Conservation (phyloP, 2,329 filamentous ascomycete species). For the Claviceps capensis region DNA sequence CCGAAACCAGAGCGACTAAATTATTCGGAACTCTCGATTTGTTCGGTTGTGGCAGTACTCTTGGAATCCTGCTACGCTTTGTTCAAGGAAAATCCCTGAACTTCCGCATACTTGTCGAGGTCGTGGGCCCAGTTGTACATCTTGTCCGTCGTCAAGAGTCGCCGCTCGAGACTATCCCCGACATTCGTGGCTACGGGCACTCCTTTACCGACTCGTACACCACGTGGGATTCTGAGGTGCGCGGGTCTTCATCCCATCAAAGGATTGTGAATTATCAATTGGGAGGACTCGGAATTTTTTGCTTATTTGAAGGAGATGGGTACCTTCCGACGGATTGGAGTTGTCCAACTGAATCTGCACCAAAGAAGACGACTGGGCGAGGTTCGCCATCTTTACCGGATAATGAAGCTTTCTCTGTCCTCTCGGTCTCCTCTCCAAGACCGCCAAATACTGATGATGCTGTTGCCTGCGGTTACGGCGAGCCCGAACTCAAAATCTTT, state of each 20-base stretch:
- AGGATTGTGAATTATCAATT: constrained; percentile 16
- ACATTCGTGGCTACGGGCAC: constrained; percentile 49
- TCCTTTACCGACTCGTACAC: constrained; percentile 55
- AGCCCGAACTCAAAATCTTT: constrained; percentile 8
- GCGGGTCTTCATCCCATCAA: constrained; percentile 46
- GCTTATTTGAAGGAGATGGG: constrained; percentile 17
- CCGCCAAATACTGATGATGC: background rate
- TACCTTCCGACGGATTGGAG: constrained; percentile 7
- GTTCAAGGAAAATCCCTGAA: constrained; percentile 25
- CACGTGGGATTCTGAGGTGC: constrained; percentile 41
- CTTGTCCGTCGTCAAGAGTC: constrained; percentile 48
- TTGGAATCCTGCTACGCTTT: constrained; percentile 45
- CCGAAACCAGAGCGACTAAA: background rate
- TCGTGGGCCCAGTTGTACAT: constrained; percentile 38
- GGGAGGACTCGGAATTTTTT: constrained; percentile 12
- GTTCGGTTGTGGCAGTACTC: constrained; percentile 38
- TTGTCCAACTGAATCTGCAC: background rate
- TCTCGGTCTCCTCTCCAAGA: background rate
- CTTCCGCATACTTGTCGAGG: constrained; percentile 44
- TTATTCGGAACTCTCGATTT: constrained; percentile 30
- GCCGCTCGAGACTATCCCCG: constrained; percentile 39
- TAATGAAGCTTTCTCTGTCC: background rate
- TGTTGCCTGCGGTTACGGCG: constrained; percentile 7
- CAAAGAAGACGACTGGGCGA: background rate
- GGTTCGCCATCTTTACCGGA: background rate